Percentiles rank a stretch among this genome's conserved stretches.
phyloP scores from a whole-genome alignment of 176 grass and related monocot genomes.

The Aegilops umbellulata region DNA sequence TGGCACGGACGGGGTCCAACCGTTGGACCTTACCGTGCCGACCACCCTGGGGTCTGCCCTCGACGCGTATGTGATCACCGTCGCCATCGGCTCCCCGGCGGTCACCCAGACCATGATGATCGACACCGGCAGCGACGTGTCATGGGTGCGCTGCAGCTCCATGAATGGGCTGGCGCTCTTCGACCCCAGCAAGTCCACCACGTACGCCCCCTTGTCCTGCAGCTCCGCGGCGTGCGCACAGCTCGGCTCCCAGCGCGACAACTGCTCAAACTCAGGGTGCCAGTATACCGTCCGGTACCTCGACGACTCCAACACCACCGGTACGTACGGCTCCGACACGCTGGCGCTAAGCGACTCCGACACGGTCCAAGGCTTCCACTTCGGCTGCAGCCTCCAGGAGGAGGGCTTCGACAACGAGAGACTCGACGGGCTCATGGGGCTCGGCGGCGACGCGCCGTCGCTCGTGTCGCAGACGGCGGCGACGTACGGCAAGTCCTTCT shows the following conservation, averaged over 20 bases:
- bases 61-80: slow-evolving; percentile 46
- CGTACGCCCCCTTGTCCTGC: slow-evolving; percentile 71
- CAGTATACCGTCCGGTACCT: slow-evolving; percentile 51
- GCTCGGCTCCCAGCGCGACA: slow-evolving; percentile 1
- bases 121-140: slow-evolving; percentile 76
- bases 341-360: slow-evolving; percentile 32
- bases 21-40: background rate
- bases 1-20: background rate
- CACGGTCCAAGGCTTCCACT: slow-evolving; percentile 30
- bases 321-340: slow-evolving; percentile 52
- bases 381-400: slow-evolving; percentile 61
- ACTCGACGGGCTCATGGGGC: slow-evolving; percentile 60
- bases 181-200: slow-evolving; percentile 48
- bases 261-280: slow-evolving; percentile 43
- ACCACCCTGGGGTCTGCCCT: slow-evolving; percentile 30
- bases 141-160: slow-evolving; percentile 68
- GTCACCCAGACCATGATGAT: slow-evolving; percentile 43
- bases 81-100: slow-evolving; percentile 42
- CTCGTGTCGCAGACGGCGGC: slow-evolving; percentile 56
- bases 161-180: slow-evolving; percentile 44
- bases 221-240: slow-evolving; percentile 12
- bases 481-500: slow-evolving; percentile 50
- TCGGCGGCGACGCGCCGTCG: slow-evolving; percentile 52
- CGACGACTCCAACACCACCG: slow-evolving; percentile 54
- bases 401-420: slow-evolving; percentile 19